Percentiles rank a stretch among this genome's conserved stretches.
phyloP scores from a whole-genome alignment of 768 basidiomycete genomes.

The Obba rivulosa region DNA sequence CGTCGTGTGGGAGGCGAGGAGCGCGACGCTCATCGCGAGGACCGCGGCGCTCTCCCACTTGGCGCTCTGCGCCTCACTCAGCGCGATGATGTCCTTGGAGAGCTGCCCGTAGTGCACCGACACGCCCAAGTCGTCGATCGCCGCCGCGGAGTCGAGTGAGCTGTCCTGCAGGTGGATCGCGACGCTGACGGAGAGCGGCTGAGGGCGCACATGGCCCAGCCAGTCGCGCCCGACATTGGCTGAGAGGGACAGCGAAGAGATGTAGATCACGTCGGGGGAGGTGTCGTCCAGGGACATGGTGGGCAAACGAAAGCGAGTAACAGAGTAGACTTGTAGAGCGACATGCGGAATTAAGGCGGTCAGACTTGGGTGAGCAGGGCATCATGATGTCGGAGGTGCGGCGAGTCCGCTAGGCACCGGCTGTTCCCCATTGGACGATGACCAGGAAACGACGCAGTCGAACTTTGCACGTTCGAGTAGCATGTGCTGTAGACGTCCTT shows the following conservation, averaged over 20 bases:
- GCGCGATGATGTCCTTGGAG: slow-evolving; percentile 38
- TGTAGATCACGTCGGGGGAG: slow-evolving; percentile 37
- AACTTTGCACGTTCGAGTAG: too few species aligned
- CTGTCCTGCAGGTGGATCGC: slow-evolving; percentile 34
- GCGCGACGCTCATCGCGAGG: slow-evolving; percentile 32
- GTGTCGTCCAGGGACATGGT: neutral
- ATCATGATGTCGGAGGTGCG: too few species aligned
- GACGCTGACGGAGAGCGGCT: slow-evolving; percentile 49
- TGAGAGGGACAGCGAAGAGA: slow-evolving; percentile 37
- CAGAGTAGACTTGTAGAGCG: too few species aligned
- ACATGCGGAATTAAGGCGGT: too few species aligned
- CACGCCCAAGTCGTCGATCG: slow-evolving; percentile 46
- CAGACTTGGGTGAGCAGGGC: too few species aligned
- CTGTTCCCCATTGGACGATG: too few species aligned
- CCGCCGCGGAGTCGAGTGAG: slow-evolving; percentile 40
- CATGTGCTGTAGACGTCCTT: too few species aligned
- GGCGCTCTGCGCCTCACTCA: slow-evolving; percentile 18
- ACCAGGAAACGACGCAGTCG: too few species aligned
- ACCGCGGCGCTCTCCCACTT: slow-evolving; percentile 26
- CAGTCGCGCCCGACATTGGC: slow-evolving; percentile 44
- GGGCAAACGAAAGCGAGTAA: too few species aligned
- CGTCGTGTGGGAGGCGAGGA: slow-evolving; percentile 33
- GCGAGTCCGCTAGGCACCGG: too few species aligned
- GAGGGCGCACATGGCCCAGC: slow-evolving; percentile 42
- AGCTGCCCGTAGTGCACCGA: slow-evolving; percentile 66